These are phyloP conservation scores for Synchytrium microbalum DNA, from an alignment of 371 early-diverging fungal species.

Conservation along the genomic window DNA sequence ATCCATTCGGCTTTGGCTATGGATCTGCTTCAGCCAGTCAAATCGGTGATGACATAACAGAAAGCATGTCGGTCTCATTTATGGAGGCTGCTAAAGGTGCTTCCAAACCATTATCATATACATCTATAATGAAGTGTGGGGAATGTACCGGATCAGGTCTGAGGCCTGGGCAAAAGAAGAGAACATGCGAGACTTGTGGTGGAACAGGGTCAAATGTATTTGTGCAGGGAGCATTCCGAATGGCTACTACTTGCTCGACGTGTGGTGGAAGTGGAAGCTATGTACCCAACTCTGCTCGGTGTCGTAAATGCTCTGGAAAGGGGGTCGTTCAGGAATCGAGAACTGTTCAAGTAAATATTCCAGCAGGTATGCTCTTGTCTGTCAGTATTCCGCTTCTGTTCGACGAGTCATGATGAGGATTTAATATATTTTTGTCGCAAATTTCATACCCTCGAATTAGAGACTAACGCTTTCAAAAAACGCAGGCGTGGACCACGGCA, in stretches of 20 bases:
- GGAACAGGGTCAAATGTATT: constrained; percentile 64
- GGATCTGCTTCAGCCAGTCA: constrained; percentile 5
- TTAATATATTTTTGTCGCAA: neutral
- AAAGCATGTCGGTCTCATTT: constrained; percentile 54
- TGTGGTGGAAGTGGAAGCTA: constrained; percentile 77
- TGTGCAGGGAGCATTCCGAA: constrained; percentile 67
- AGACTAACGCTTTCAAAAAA: too few species aligned
- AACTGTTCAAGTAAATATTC: constrained; percentile 66
- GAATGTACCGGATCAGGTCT: constrained; percentile 76
- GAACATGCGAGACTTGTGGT: constrained; percentile 64
- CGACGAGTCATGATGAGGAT: too few species aligned
- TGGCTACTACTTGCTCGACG: constrained; percentile 68
- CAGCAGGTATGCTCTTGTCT: constrained; percentile 56
- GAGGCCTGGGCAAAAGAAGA: constrained; percentile 59
- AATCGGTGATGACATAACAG: constrained; percentile 19
- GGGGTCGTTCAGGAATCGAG: constrained; percentile 66
- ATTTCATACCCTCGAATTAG: constrained; percentile 4
- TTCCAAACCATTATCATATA: constrained; percentile 51
- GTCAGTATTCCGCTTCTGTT: too few species aligned
- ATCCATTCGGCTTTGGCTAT: constrained; percentile 8
- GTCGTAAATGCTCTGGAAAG: constrained; percentile 68
- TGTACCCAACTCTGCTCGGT: constrained; percentile 59
- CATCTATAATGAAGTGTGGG: constrained; percentile 57
- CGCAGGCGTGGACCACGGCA: constrained; percentile 62
- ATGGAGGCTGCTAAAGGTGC: constrained; percentile 85